These are phyloP conservation scores for Rugonectria rugulosa DNA, from an alignment of 2,329 filamentous ascomycete species.

Conservation along the genomic window DNA sequence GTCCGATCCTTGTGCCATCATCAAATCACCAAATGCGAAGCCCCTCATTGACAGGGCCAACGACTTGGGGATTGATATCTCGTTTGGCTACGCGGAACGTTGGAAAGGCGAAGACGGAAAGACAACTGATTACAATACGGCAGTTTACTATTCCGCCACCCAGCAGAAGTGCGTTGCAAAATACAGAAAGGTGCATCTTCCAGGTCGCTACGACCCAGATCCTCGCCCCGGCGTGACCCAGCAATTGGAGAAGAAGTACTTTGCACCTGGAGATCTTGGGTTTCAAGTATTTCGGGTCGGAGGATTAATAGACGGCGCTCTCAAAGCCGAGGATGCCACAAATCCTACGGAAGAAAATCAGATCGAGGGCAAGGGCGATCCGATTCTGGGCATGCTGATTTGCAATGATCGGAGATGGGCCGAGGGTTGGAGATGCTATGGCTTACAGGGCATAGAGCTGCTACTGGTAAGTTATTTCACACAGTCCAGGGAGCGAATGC, in stretches of 20 bases:
- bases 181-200: conserved; percentile 64
- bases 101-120: conserved; percentile 47
- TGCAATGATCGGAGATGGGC: conserved; percentile 64
- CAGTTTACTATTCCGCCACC: conserved; percentile 57
- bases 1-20: conserved; percentile 19
- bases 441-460: conserved; percentile 50
- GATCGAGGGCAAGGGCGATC: conserved; percentile 50
- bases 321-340: conserved; percentile 41
- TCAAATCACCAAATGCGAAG: conserved; percentile 52
- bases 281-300: conserved; percentile 62
- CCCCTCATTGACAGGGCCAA: conserved; percentile 57
- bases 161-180: conserved; percentile 53
- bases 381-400: conserved; percentile 63
- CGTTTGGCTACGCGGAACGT: conserved; percentile 59
- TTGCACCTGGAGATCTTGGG: conserved; percentile 59
- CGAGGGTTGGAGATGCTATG: conserved; percentile 60
- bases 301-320: conserved; percentile 45
- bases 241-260: conserved; percentile 65
- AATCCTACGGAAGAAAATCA: neutral
- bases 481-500: too few relatives aligned
- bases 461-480: conserved; percentile 25
- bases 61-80: conserved; percentile 57
- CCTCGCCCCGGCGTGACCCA: conserved; percentile 56
- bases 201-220: conserved; percentile 60
- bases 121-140: conserved; percentile 53